A percentile compares a stretch with the other conserved stretches of the same genome.
Conservation (phyloP, 768 basidiomycete species). For the Boletus sp. region DNA sequence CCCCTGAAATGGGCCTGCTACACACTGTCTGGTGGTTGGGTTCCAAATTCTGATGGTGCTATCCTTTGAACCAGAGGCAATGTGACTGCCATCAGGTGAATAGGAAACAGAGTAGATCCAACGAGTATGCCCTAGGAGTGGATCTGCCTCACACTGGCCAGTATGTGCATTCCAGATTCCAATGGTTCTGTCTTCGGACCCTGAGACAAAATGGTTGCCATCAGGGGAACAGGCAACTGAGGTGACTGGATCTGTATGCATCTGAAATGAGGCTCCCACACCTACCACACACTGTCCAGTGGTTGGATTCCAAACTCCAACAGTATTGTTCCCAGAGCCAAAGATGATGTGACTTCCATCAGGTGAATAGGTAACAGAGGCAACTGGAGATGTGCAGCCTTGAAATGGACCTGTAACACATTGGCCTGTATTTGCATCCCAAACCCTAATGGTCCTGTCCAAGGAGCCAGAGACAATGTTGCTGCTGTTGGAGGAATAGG, state of each 20-base stretch:
- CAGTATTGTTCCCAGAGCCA: constrained; percentile 1
- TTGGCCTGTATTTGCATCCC: constrained; percentile 11
- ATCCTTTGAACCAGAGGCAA: constrained; percentile 22
- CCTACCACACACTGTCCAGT: not conserved
- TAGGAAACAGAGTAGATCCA: constrained; percentile 14
- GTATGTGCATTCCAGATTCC: constrained; percentile 14
- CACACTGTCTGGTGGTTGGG: constrained; percentile 7
- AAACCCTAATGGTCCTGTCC: constrained; percentile 5
- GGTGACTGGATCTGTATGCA: not conserved
- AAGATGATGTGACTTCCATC: constrained; percentile 20
- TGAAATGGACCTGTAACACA: not conserved
- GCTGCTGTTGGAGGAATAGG: constrained; percentile 16
- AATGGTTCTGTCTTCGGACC: constrained; percentile 1
- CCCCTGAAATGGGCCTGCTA: constrained; percentile 16
- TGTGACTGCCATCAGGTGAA: constrained; percentile 28
- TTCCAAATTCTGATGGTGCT: constrained; percentile 25
- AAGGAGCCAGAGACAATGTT: constrained; percentile 10
- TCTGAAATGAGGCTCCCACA: not conserved
- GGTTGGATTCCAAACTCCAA: constrained; percentile 10
- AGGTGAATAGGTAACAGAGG: constrained; percentile 14
- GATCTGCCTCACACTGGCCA: not conserved
- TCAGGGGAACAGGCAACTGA: constrained; percentile 17
- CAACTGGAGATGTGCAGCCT: not conserved
- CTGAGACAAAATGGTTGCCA: constrained; percentile 10
- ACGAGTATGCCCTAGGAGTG: constrained; percentile 2